Percentiles rank a stretch among this genome's conserved stretches.
Evolutionary conservation across 1,284 basidiomycete species (phyloP).

Genomic region (Microbotryum saponariae): DNA sequence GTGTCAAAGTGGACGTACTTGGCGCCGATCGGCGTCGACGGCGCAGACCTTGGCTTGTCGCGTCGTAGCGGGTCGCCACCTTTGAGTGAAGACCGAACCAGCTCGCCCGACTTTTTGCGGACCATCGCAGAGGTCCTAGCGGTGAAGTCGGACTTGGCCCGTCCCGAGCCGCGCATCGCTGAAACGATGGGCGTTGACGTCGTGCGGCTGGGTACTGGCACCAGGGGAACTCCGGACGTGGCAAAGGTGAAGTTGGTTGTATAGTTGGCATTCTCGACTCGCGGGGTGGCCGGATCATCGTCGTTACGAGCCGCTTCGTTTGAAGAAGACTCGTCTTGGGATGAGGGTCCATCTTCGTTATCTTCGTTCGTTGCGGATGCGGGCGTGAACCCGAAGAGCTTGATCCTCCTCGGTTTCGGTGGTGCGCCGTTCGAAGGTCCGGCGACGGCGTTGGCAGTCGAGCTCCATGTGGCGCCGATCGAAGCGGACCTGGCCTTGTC

Average conservation of each 20-base stretch:
- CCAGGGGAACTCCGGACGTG: not conserved
- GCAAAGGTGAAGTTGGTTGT: slow-evolving; percentile 5
- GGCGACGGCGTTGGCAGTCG: slow-evolving; percentile 10
- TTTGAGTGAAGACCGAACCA: slow-evolving; percentile 86
- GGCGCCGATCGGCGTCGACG: slow-evolving; percentile 58
- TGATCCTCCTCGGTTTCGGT: not conserved
- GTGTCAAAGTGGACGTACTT: slow-evolving; percentile 91
- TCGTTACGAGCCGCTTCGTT: not conserved
- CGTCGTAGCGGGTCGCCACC: slow-evolving; percentile 44
- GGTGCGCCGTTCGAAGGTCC: not conserved
- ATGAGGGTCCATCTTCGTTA: slow-evolving; percentile 16
- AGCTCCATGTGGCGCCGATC: slow-evolving; percentile 9
- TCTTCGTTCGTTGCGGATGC: slow-evolving; percentile 4
- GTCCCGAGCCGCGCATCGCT: slow-evolving; percentile 3
- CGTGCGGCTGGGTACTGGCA: slow-evolving; percentile 10
- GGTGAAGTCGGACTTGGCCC: slow-evolving; percentile 13
- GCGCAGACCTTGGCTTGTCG: slow-evolving; percentile 50
- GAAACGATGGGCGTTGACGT: slow-evolving; percentile 1
- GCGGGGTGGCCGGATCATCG: not conserved
- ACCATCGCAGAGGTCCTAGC: slow-evolving; percentile 43
- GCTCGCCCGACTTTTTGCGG: slow-evolving; percentile 86
- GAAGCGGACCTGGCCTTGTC: not conserved
- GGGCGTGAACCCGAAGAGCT: slow-evolving; percentile 16
- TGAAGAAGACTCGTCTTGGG: slow-evolving; percentile 18
- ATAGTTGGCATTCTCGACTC: not conserved